Conservation (phyloP, 148 eudicot species). For the Spergularia marina region DNA sequence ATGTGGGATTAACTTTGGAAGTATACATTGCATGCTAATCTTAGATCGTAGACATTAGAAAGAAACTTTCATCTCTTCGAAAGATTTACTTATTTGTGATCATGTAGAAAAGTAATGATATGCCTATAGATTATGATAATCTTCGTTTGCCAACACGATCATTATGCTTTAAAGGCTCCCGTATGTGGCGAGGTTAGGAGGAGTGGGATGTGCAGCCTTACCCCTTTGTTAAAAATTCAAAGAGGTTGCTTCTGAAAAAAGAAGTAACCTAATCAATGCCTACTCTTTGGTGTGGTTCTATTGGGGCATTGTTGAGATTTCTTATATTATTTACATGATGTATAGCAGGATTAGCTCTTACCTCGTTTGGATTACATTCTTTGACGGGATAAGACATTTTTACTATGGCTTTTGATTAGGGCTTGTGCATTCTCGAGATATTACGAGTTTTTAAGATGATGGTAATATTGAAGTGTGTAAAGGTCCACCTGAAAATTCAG, state of each 20-base stretch:
- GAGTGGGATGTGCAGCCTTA: no score
- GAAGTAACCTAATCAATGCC: background rate
- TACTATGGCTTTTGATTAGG: slow-evolving; percentile 1
- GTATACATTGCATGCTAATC: background rate
- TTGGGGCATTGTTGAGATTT: background rate
- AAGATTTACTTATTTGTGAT: background rate
- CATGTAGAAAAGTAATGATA: background rate
- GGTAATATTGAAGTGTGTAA: background rate
- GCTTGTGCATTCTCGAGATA: background rate
- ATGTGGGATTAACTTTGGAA: background rate
- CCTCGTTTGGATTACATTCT: background rate
- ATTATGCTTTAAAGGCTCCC: no score
- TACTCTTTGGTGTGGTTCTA: background rate
- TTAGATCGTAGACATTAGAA: background rate
- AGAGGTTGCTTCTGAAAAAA: no score
- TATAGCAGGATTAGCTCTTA: background rate
- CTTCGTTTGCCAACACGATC: background rate
- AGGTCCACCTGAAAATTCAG: background rate
- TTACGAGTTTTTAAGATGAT: slow-evolving; percentile 11
- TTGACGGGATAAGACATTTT: background rate
- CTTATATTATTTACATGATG: background rate
- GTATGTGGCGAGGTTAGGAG: no score
- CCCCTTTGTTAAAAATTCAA: no score
- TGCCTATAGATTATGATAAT: background rate
- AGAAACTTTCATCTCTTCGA: background rate